These are phyloP conservation scores for Xylariaceae sp. DNA, from an alignment of 2,329 filamentous ascomycete species.

Conservation along the genomic window DNA sequence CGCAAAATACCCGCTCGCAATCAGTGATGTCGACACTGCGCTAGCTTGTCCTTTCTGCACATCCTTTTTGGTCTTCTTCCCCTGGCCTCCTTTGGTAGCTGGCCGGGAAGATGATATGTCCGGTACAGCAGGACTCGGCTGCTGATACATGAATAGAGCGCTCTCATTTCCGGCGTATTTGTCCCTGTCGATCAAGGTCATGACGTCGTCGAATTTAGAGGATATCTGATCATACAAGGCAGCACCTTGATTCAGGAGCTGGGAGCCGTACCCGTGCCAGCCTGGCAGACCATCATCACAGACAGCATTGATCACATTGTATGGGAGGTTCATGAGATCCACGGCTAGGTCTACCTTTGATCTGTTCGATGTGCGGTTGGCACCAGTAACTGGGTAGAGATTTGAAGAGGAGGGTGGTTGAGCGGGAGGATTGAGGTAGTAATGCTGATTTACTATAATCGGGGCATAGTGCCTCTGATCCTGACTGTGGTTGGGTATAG, in stretches of 20 bases:
- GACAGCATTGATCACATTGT: constrained; percentile 32
- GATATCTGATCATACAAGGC: constrained; percentile 57
- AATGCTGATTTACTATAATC: constrained; percentile 51
- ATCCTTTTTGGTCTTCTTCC: constrained; percentile 32
- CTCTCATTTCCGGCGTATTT: constrained; percentile 49
- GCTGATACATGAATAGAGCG: constrained; percentile 44
- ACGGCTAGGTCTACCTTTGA: constrained; percentile 39
- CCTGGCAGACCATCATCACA: constrained; percentile 42
- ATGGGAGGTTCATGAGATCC: constrained; percentile 41
- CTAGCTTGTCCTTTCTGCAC: constrained; percentile 35
- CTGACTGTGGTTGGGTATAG: constrained; percentile 22
- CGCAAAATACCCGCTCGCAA: constrained; percentile 59
- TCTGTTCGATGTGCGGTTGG: constrained; percentile 27
- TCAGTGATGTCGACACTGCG: constrained; percentile 31
- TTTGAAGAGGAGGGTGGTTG: constrained; percentile 16
- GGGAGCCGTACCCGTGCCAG: constrained; percentile 40
- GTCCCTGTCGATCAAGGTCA: constrained; percentile 69
- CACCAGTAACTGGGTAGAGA: constrained; percentile 18
- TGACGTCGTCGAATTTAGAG: constrained; percentile 60
- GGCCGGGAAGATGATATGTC: not conserved
- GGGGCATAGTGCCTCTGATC: constrained; percentile 31
- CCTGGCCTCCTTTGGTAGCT: constrained; percentile 11
- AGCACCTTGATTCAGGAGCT: constrained; percentile 43
- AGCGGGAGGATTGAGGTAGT: constrained; percentile 38
- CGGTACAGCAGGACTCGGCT: constrained; percentile 10